Percentiles rank a stretch among this genome's conserved stretches.
phyloP scores from a whole-genome alignment of 495 filamentous ascomycete genomes.

The Hyaloscypha finlandica region DNA sequence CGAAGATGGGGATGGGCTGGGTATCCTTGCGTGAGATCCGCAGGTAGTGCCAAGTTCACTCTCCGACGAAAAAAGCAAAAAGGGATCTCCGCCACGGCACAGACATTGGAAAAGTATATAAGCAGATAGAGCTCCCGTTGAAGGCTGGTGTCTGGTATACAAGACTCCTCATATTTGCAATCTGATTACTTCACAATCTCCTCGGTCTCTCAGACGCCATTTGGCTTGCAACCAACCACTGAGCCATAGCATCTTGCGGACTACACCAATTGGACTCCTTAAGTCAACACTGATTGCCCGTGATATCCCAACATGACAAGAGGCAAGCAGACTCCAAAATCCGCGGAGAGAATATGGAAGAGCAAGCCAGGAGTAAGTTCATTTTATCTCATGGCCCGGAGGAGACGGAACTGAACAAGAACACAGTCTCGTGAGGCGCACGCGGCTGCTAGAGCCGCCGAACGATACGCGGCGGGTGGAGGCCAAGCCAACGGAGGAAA shows the following conservation, averaged over 20 bases:
- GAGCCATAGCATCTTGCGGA: not conserved
- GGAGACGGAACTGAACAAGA: conserved; percentile 4
- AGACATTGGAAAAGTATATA: conserved; percentile 21
- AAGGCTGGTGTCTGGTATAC: not conserved
- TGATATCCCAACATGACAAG: conserved; percentile 36
- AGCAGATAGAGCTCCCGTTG: conserved; percentile 18
- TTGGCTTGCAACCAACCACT: not conserved
- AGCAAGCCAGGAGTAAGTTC: conserved; percentile 39
- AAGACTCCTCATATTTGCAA: not conserved
- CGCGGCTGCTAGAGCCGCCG: conserved; percentile 45
- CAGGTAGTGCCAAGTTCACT: conserved; percentile 7
- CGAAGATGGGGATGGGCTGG: conserved; percentile 9
- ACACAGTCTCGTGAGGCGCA: conserved; percentile 45
- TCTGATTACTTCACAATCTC: not conserved
- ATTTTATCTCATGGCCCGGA: conserved; percentile 28
- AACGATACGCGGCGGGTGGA: conserved; percentile 35
- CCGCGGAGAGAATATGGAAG: conserved; percentile 45
- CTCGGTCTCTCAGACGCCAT: not conserved
- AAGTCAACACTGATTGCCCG: not conserved
- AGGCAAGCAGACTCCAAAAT: conserved; percentile 46
- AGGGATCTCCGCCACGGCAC: conserved; percentile 26
- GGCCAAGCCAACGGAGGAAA: conserved; percentile 26
- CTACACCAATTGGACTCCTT: not conserved
- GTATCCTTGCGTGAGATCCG: conserved; percentile 11
- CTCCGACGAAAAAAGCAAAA: conserved; percentile 27